Conservation (phyloP, 169 alveolate species). For the Plasmodium malariae region DNA sequence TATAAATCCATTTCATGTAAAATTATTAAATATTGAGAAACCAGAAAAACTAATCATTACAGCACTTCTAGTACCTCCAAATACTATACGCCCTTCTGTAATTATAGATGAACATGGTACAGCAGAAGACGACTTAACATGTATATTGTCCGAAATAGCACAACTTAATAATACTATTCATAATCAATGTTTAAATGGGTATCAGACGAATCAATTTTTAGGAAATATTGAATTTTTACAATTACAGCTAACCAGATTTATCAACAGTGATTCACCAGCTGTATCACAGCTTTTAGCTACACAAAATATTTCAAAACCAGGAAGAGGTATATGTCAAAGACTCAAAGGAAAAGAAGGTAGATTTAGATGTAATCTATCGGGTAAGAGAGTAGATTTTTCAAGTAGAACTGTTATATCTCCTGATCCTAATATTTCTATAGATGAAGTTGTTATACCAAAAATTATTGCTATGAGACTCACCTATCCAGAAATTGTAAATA, state of each 20-base stretch:
- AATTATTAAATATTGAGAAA: slow-evolving; percentile 92
- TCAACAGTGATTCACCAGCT: slow-evolving; percentile 96
- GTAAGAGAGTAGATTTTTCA: slow-evolving; percentile 99
- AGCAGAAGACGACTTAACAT: slow-evolving; percentile 97
- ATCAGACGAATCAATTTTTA: slow-evolving; percentile 88
- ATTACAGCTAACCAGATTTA: slow-evolving; percentile 91
- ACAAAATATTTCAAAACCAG: slow-evolving; percentile 86
- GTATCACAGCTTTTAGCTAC: slow-evolving; percentile 89
- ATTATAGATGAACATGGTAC: slow-evolving; percentile 92
- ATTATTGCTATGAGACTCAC: slow-evolving; percentile 97
- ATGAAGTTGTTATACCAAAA: slow-evolving; percentile 98
- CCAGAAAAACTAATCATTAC: slow-evolving; percentile 95
- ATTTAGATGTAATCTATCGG: slow-evolving; percentile 98
- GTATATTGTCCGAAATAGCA: slow-evolving; percentile 92
- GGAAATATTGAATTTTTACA: slow-evolving; percentile 92
- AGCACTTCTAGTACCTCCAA: slow-evolving; percentile 96
- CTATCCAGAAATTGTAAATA: slow-evolving; percentile 96
- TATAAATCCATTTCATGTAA: slow-evolving; percentile 93
- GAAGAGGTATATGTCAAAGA: slow-evolving; percentile 89
- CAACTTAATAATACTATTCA: slow-evolving; percentile 86
- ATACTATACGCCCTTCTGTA: slow-evolving; percentile 97
- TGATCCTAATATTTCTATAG: slow-evolving; percentile 98
- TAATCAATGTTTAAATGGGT: slow-evolving; percentile 90
- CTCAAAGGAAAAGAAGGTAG: slow-evolving; percentile 96
- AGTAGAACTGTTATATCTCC: slow-evolving; percentile 99